Evolutionary conservation across 176 grass and related monocot species (phyloP), one percentile per base, ranked within the genome.

Genomic region (Ampelocalamus luodianensis): DNA sequence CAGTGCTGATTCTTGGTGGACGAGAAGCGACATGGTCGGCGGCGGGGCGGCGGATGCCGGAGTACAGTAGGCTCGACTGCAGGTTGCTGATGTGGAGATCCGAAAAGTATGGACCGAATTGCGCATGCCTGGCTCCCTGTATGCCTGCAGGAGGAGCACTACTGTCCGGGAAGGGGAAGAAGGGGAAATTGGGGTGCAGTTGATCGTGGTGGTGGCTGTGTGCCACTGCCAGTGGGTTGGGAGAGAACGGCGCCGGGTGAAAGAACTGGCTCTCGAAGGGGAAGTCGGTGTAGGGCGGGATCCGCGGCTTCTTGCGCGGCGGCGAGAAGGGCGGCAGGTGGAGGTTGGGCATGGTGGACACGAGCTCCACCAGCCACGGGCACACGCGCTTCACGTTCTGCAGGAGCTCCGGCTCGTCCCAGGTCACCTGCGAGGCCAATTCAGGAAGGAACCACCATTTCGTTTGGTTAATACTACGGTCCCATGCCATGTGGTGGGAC

Each of bases 61-160:
- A 0, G 83, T 77, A 65, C 61, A 84, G 74, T 62, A 89, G 75
- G 64, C 76, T 76, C 27, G 67, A 43, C 70, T 86, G 90, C 74
- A 94, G 89, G 85, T 87, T 79, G 88, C 62, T 79, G 79, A 89
- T 63, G 86, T 83, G 88, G 77, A 91, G 88, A 85, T 96, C 90
- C 88, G 88, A 66, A 50, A 96, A 85, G 45, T 85, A 82, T 79
- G 83, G 75, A 80, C 65, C 91, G 87, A 96, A 82, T 50, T 84
- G 89, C 81, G 87, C 62, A 85, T 99, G 96, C 96, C 96, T 99
- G 96, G 93, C 91, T 94, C 96, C 96, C 96, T 99, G 93, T 91
- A 99, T 95, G 90, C 91, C 88, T 92, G 90, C 90, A 75, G 91
- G 79, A 64, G 89, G 75, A 38, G 66, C 87, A 58, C 84, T 69